Base-by-base conservation (phyloP, 192 early-diverging fungal species). In the Paraglomus brasilianum region DNA sequence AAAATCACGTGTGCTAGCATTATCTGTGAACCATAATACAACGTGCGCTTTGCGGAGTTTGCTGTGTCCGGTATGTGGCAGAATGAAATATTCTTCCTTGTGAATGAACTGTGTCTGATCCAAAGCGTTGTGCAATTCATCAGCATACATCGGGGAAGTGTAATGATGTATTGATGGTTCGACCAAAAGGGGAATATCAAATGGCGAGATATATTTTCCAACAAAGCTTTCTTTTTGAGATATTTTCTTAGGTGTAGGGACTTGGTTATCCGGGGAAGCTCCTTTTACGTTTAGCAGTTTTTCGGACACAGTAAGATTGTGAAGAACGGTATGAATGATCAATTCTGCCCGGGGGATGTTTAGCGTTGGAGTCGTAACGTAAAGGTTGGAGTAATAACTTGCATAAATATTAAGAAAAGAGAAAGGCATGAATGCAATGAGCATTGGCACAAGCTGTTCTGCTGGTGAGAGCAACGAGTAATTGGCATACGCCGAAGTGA, bases 341-440 rank as follows among this genome's bases (percentile, higher is more conserved):
- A 79, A 73, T 42, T 79, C 83, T 1, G 79, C 52, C 15, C 82
- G 72, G 41, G 87, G 84, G 1, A 84, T 66, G 69, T 92, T 89
- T 15, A 92, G 73, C 1, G 85, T 80, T 0, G 76, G 72, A 30
- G 84, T 88, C 5, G 87, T 82, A 52, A 91, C 87, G 69, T 75
- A 78, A 41, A 74, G 70, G 53, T 87, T 91, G 22, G 93, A 87
- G 61, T 73, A 75, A 80, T 92, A 91, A 68, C 85, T 89, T 10
- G 81, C 85, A 73, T 83, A 91, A 72, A 95, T 78, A 61, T 86
- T 90, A 43, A 88, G 76, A 50, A 81, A 71, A 17, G 85, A 85
- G 39, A 93, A 83, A 4, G 93, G 93, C 1, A 88, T 62, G 68
- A 89, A 91, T 0, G 80, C 75, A n/a, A 71, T 36, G 72, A 91